Evolutionary conservation across 306 rosid species (phyloP).

Genomic region (Ormosia emarginata): DNA sequence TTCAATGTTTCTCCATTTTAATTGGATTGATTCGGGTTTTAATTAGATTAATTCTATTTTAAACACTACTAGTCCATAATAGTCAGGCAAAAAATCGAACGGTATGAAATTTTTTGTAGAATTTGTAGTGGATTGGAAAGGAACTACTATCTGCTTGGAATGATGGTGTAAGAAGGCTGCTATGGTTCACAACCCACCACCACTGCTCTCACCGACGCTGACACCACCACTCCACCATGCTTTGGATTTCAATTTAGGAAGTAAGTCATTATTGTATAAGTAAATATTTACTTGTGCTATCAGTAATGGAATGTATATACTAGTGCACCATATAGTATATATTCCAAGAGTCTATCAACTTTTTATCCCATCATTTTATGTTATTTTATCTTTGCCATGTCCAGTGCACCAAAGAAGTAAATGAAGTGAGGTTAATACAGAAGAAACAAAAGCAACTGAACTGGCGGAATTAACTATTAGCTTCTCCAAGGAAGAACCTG

Average conservation of each 20-base stretch:
- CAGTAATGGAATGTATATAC: background rate
- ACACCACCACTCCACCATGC: background rate
- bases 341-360: background rate
- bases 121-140: background rate
- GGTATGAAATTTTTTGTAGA: too few relatives aligned
- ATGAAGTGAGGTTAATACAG: background rate
- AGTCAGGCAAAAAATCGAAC: background rate
- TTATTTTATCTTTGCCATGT: background rate
- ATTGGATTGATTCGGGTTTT: too few relatives aligned
- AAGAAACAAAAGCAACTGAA: background rate
- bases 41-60: too few relatives aligned
- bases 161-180: background rate
- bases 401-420: background rate
- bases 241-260: background rate
- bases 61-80: background rate
- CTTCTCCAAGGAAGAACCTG: background rate
- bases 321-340: background rate
- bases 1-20: too few relatives aligned
- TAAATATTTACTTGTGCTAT: background rate
- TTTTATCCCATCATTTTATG: background rate
- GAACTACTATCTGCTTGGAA: background rate
- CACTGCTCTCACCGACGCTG: too few relatives aligned
- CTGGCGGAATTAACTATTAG: background rate
- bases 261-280: background rate
- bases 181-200: too few relatives aligned